Base-by-base conservation (phyloP, 2,329 filamentous ascomycete genomes). In the Apiospora rasikravindrae region DNA sequence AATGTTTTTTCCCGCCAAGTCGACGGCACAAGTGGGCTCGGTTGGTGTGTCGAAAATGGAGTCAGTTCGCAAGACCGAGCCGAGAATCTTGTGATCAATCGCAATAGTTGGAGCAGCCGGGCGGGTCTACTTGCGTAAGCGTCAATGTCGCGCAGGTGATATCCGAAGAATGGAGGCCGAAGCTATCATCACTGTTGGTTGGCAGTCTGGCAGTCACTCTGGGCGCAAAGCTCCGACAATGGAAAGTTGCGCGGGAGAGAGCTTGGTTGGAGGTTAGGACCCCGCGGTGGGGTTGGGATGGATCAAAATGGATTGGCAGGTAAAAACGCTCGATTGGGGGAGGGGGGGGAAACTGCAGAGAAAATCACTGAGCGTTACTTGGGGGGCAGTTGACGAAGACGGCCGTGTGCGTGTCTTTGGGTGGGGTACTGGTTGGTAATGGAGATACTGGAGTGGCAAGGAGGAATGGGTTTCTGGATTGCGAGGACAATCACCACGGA, bases 131-230 rank as follows among this genome's bases (percentile, higher is more conserved):
- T 64, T 40, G 57, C 57, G 57, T 37, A 64, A 64, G 57, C 33
- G 57, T 64, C 57, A 64, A 64, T 40, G 29, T 33, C 57, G 57
- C 57, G 33, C 57, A 40, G 57, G 57, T 40, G 33, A 64, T 40
- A 64, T 64, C 11, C 57, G 57, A 64, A 40, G 4, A 64, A 64
- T 64, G 57, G 57, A 64, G 57, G 57, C 22, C 57, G 57, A 64
- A 64, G 57, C 57, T 64, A 64, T 64, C 57, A 64, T 64, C 57
- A 64, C 57, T 64, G 57, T 64, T 64, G 57, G 57, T 33, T 64
- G 57, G 57, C 29, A 40, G 57, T 33, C n/a, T 33, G 40, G 19
- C 33, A 40, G 57, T 64, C 33, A 64, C 57, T 64, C 57, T 40
- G 33, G 29, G 57, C 33, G 33, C 33, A 40, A 64, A 64, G 53